Evolutionary conservation across 768 basidiomycete genomes (phyloP), one percentile per base, ranked within the genome.

Genomic region (Leccinum ochraceum): DNA sequence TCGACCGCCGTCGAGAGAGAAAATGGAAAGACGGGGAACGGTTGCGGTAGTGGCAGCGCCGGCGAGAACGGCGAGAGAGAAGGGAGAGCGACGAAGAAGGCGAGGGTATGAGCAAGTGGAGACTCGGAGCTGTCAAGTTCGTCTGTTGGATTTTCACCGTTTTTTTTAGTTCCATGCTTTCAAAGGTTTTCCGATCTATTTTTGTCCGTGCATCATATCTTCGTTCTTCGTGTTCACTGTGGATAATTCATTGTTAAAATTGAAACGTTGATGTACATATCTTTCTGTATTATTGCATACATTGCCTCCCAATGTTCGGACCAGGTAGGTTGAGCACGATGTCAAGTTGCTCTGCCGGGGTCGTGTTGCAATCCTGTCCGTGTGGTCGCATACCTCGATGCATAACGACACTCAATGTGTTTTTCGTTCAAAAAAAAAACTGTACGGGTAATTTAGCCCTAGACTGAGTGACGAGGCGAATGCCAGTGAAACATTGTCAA

Each of bases 1-100:
- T 6, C 20, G 22, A 28, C 14, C 39, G 63, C 50, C 36, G 53
- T 5, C 10, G 52, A 55, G 22, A 50, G 26, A 24, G 64, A 57
- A 53, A 28, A 39, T 20, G 36, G 28, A 24, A 68, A 55, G 49
- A 30, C 3, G 17, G 48, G 13, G 4, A 34, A 42, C n/a, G 10
- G n/a, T n/a, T 44, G 13, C 6, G 39, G 59, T 6, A 22, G 54
- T 10, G 37, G 20, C 4, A 53, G 26, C 86, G 65, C 87, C 91
- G 76, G 89, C 86, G 54, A 89, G 94, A 87, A 86, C 86, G n/a
- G 85, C 86, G 24, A 80, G 80, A 56, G 95, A 94, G 78, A 53
- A 28, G 44, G 52, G 28, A 64, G 65, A 9, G 50, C 37, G 30
- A 10, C 42, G n/a, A 73, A 69, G 65, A 67, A 59, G 57, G 56